Evolutionary conservation across 192 early-diverging fungal species (phyloP).

Genomic region (Coemansia sp.): DNA sequence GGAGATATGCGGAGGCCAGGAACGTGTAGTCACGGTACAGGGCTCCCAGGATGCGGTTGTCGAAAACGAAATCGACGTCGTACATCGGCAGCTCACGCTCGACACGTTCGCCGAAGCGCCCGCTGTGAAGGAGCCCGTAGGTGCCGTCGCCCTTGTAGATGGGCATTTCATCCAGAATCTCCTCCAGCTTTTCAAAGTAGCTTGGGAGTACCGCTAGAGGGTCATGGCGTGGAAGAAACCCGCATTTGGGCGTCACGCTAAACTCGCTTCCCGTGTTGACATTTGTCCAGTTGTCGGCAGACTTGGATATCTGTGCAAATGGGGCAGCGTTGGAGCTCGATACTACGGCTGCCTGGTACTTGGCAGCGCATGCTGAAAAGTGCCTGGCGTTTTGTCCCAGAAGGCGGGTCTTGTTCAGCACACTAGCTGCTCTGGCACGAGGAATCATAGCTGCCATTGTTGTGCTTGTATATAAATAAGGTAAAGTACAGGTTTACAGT

Average conservation of each 20-base stretch:
- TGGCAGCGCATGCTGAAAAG: neutral
- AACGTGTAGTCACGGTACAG: constrained; percentile 89
- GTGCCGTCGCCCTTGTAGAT: constrained; percentile 65
- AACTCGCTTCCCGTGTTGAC: constrained; percentile 39
- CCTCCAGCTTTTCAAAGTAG: constrained; percentile 68
- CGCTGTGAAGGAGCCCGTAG: constrained; percentile 73
- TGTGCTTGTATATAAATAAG: neutral
- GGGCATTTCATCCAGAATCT: constrained; percentile 77
- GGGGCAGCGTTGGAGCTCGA: neutral
- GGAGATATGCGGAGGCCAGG: constrained; percentile 80
- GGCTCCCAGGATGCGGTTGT: constrained; percentile 70
- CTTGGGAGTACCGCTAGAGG: constrained; percentile 69
- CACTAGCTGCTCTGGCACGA: neutral
- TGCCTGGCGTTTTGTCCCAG: neutral
- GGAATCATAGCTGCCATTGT: neutral
- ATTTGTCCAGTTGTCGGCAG: constrained; percentile 28
- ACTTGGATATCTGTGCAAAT: neutral
- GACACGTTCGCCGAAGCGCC: constrained; percentile 78
- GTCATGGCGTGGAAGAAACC: constrained; percentile 65
- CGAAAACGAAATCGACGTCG: constrained; percentile 69
- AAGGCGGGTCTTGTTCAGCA: neutral
- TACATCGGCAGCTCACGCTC: constrained; percentile 68
- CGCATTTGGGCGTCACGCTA: constrained; percentile 46
- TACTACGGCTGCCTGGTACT: neutral
- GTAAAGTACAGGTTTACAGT: constrained; percentile 1